phyloP scores from a whole-genome alignment of 202 grass and related monocot genomes.

The Bolboschoenoplectus hybrid region DNA sequence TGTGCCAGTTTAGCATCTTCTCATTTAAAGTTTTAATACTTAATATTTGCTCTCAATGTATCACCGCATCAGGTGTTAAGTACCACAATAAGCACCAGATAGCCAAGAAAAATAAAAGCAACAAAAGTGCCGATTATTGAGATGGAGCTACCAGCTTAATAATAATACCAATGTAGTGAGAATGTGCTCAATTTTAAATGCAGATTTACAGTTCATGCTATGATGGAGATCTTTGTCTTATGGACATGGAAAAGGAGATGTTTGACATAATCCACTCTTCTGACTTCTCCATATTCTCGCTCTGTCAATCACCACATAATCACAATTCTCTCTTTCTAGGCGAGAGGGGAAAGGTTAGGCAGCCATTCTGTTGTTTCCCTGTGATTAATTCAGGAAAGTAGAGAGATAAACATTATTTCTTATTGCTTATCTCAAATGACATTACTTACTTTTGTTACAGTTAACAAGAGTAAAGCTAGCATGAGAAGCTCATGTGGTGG shows the following conservation, averaged over 20 bases:
- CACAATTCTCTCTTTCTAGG: constrained; percentile 63
- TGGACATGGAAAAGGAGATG: constrained; percentile 74
- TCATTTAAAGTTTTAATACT: too few relatives aligned
- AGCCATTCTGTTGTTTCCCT: neutral
- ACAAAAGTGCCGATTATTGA: neutral
- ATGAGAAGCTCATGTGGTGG: neutral
- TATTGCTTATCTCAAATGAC: neutral
- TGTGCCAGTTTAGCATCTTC: too few relatives aligned
- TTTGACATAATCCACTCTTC: constrained; percentile 61
- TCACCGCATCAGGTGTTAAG: neutral
- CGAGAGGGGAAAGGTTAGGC: neutral
- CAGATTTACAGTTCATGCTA: constrained; percentile 90
- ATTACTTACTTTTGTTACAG: neutral
- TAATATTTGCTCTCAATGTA: too few relatives aligned
- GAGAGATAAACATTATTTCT: neutral
- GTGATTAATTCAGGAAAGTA: neutral
- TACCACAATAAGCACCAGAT: neutral
- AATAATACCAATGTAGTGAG: neutral
- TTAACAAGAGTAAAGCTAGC: neutral
- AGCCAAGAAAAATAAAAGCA: neutral
- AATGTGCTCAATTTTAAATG: constrained; percentile 28
- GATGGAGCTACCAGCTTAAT: neutral
- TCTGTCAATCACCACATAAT: constrained; percentile 60
- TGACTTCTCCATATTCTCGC: constrained; percentile 58
- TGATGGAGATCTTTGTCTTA: constrained; percentile 70